Evolutionary conservation across 2,329 filamentous ascomycete species (phyloP), one percentile per base, ranked within the genome.

Genomic region (Thielaviopsis populi): DNA sequence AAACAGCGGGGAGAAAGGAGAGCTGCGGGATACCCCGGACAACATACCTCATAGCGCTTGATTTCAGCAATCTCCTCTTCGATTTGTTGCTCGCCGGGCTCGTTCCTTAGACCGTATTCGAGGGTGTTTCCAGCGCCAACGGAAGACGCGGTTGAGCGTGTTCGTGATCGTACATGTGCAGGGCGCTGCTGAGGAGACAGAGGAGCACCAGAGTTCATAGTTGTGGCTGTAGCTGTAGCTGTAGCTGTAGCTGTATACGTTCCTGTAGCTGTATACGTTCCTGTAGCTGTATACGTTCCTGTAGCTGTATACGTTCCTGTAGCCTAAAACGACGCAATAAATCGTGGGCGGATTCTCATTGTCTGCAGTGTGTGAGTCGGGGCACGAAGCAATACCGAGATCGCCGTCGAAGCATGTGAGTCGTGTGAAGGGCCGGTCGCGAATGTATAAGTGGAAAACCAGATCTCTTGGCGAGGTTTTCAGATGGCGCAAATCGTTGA

Each of bases 51-150:
- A 76, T 99, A 99, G 76, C 92, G 83, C 77, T 96, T 96, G 73
- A 99, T 97, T 78, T 96, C 88, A 30, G 88, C 91, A 72, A 99
- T 96, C 76, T 99, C 94, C 72, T 97, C 91, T 67, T 91, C 88
- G 68, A 95, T 89, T 67, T 86, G 83, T 67, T 86, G 82, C 70
- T 88, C 83, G 42, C 27, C 64, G 10, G 60, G 58, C 30, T 66
- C 58, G 15, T 53, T 27, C 15, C 56, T 41, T 19, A 63, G 59
- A 17, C 62, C 65, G 19, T 78, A 76, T 66, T 76, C 76, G 19
- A 75, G 37, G 13, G 19, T 58, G 42, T 40, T 61, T 17, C 50
- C 46, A 11, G 42, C 37, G 17, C 60, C 60, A 6, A n/a, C 48
- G 1, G 60, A 62, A 19, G 60, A 62, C 46, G 30, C 62, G 33